phyloP scores from a whole-genome alignment of 2,329 filamentous ascomycete genomes.

The Lachnellula cervina region DNA sequence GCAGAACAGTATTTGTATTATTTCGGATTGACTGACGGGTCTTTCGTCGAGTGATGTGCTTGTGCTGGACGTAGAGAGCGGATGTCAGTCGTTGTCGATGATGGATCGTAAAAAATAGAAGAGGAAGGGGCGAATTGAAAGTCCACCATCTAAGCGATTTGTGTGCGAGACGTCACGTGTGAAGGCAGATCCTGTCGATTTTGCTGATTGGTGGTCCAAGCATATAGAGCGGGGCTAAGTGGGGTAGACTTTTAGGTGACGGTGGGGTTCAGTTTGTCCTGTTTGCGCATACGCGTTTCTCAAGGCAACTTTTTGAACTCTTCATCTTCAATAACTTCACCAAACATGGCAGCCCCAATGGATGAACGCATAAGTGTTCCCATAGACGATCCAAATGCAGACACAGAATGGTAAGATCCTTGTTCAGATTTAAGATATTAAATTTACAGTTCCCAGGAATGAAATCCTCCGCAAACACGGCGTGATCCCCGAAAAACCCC shows the following conservation, averaged over 20 bases:
- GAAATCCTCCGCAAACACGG: constrained; percentile 96
- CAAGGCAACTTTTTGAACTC: neutral
- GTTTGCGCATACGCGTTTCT: constrained; percentile 2
- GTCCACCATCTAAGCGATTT: constrained; percentile 11
- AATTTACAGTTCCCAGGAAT: constrained; percentile 61
- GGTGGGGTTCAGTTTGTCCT: constrained; percentile 3
- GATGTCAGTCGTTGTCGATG: constrained; percentile 34
- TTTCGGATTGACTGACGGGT: constrained; percentile 31
- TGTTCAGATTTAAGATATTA: neutral
- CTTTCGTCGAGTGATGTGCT: constrained; percentile 29
- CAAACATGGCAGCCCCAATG: constrained; percentile 53
- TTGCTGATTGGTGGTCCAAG: neutral
- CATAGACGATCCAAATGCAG: constrained; percentile 90
- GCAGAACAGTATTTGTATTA: constrained; percentile 36
- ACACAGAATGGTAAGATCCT: constrained; percentile 80
- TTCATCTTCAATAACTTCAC: constrained; percentile 1
- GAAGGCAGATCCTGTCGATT: too few species aligned
- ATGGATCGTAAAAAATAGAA: constrained; percentile 14
- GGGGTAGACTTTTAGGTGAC: neutral
- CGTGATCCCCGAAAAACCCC: constrained; percentile 95
- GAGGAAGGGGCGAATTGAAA: constrained; percentile 10
- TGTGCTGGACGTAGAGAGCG: constrained; percentile 33
- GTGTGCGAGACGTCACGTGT: too few species aligned
- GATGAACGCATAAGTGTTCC: constrained; percentile 71
- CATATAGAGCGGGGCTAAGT: neutral